Evolutionary conservation across 208 protist genomes (phyloP), one percentile per base, ranked within the genome.

Genomic region (Acanthamoeba healyi): DNA sequence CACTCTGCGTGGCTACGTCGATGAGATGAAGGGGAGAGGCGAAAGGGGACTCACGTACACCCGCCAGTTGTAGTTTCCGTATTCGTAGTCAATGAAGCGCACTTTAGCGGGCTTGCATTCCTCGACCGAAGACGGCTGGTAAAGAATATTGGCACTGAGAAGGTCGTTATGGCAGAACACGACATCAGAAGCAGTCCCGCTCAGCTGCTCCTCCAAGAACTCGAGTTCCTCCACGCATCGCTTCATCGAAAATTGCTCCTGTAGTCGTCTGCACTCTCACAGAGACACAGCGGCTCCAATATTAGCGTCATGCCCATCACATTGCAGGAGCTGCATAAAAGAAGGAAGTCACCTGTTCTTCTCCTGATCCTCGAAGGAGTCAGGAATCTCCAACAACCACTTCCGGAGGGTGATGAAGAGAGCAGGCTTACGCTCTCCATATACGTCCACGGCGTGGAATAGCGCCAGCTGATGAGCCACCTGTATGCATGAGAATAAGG

Each of bases 151-250:
- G 49, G 84, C 84, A 36, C 54, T 72, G 54, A 91, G 84, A 3
- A 91, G 84, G 29, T 91, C 84, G 84, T 91, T 91, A 29, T 91
- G 84, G 32, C 84, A 91, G 49, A 91, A 91, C 56, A 91, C 84
- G 4, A 91, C 32, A 42, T 74, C 49, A 12, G 84, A 72, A 19
- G 84, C 17, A 2, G 84, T 32, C 24, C 84, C 84, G 84, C 49
- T 51, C 84, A 91, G 84, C 58, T 91, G 56, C 36, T 91, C 84
- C 34, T 91, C 84, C 34, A 91, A 26, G 38, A 91, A 74, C 32
- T 91, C 84, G 19, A 91, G 84, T 24, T 91, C 84, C n/a, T 72
- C 56, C 19, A 91, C 56, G 24, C 56, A 65, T 49, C n/a, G 7
- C 34, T 72, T 51, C 58, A 74, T 91, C 0, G 49, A 74, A 17